Base-by-base conservation (phyloP, 2,329 filamentous ascomycete genomes). In the Apiospora koreana region DNA sequence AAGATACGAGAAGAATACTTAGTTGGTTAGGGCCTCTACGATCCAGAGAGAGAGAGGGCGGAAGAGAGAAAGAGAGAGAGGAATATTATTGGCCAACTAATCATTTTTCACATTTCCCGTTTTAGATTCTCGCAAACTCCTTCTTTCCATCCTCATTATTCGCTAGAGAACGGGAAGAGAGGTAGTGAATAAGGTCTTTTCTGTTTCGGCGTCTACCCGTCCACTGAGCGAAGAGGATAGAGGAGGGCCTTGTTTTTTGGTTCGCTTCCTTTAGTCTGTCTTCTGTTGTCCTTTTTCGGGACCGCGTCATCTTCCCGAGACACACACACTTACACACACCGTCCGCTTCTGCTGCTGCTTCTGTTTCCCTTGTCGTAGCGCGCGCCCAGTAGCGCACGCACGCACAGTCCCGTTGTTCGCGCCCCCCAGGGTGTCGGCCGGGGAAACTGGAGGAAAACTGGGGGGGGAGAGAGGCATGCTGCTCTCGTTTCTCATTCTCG, bases 291-390 rank as follows among this genome's bases (percentile, higher is more conserved):
- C 8, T 28, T 54, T 18, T 31, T 28, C 50, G 54, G 54, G 54
- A 62, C 54, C 54, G 54, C 54, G 54, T 62, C 54, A 62, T 38
- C 54, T 62, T 62, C 54, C 54, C 54, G 54, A 62, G 54, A 62
- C 54, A 62, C 54, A 62, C 54, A 62, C 54, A 38, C 31, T 35
- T 35, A 38, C 31, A 62, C 54, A 38, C 54, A 38, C 54, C 31
- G 54, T 62, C 31, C 31, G 9, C 54, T 54, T 48, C n/a, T 43
- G 41, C 18, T 62, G n/a, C 54, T 38, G 31, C 54, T 58, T 58
- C 50, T n/a, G n/a, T 14, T 38, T 38, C 50, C 31, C 50, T 62
- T 31, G n/a, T 62, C n/a, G 54, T 62, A 62, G 31, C 50, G 28
- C 28, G 23, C 23, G 46, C 46, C 46, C 10, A 25, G 46, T 50